phyloP scores from a whole-genome alignment of 1,284 basidiomycete genomes.

The Dichomitus squalens region DNA sequence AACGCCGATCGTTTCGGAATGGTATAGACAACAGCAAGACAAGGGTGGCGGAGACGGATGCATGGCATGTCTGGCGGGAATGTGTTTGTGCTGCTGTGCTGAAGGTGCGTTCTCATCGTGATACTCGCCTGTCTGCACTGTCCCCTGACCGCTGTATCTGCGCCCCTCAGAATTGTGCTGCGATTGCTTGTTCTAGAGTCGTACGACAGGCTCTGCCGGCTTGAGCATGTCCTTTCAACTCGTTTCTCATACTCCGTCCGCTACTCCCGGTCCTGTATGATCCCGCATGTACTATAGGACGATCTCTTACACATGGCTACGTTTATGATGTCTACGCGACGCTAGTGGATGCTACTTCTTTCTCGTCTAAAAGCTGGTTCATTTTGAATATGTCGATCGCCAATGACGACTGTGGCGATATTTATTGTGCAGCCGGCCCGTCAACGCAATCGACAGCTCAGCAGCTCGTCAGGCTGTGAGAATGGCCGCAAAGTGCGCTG shows the following conservation, averaged over 20 bases:
- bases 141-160: slow-evolving; percentile 14
- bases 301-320: slow-evolving; percentile 2
- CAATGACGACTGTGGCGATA: neutral
- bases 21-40: slow-evolving; percentile 35
- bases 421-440: neutral
- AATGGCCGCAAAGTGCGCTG: too few species aligned
- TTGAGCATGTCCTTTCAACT: slow-evolving; percentile 2
- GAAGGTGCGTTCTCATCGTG: slow-evolving; percentile 55
- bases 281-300: slow-evolving; percentile 21
- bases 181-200: slow-evolving; percentile 64
- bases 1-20: too few species aligned
- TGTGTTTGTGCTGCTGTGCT: slow-evolving; percentile 75
- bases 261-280: slow-evolving; percentile 8
- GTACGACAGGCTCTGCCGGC: slow-evolving; percentile 15
- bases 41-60: slow-evolving; percentile 49
- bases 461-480: too few species aligned
- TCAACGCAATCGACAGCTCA: neutral
- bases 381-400: neutral
- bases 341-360: neutral
- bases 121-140: neutral
- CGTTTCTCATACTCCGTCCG: slow-evolving; percentile 1
- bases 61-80: slow-evolving; percentile 72
- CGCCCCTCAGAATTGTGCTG: slow-evolving; percentile 59
- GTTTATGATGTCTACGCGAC: neutral
- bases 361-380: neutral